These are phyloP conservation scores for Pythium scleroteichum DNA, from an alignment of 352 stramenopile species.

Conservation along the genomic window DNA sequence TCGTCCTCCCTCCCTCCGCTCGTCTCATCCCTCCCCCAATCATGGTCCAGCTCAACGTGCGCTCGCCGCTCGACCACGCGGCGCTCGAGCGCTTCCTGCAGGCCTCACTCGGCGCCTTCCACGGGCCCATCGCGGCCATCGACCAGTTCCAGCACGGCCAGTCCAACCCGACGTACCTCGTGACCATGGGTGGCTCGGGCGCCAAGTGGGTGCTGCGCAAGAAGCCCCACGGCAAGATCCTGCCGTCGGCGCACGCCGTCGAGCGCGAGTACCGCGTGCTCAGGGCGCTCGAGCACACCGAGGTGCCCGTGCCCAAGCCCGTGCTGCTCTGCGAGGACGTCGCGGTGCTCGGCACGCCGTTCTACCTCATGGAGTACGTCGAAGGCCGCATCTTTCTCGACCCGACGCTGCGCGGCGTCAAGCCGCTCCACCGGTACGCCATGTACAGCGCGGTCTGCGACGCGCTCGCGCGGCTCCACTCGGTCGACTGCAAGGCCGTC, in stretches of 20 bases:
- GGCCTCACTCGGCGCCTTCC: slow-evolving; percentile 43
- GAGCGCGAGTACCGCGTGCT: slow-evolving; percentile 79
- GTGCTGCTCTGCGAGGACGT: slow-evolving; percentile 69
- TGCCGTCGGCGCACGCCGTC: slow-evolving; percentile 79
- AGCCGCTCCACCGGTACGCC: slow-evolving; percentile 72
- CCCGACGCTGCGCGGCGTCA: slow-evolving; percentile 58
- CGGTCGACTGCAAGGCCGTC: slow-evolving; percentile 57
- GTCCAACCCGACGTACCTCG: slow-evolving; percentile 87
- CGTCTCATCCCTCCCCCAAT: neutral
- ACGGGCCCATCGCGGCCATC: slow-evolving; percentile 60
- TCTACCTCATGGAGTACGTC: slow-evolving; percentile 86
- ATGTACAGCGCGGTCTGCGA: slow-evolving; percentile 81
- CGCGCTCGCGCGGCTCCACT: slow-evolving; percentile 64
- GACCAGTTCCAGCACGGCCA: slow-evolving; percentile 86
- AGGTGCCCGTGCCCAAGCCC: slow-evolving; percentile 64
- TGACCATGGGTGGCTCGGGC: slow-evolving; percentile 55
- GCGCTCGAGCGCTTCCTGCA: slow-evolving; percentile 55
- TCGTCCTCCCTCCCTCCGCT: neutral
- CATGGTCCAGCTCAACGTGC: slow-evolving; percentile 57
- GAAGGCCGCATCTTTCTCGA: slow-evolving; percentile 76
- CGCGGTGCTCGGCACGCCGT: slow-evolving; percentile 63
- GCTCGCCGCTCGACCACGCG: slow-evolving; percentile 51
- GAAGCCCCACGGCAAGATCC: slow-evolving; percentile 79
- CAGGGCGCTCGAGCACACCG: slow-evolving; percentile 62
- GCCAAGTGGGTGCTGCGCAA: slow-evolving; percentile 81